Evolutionary conservation across 164 flowering plant genomes (phyloP).

Genomic region (Echeveria elegans): DNA sequence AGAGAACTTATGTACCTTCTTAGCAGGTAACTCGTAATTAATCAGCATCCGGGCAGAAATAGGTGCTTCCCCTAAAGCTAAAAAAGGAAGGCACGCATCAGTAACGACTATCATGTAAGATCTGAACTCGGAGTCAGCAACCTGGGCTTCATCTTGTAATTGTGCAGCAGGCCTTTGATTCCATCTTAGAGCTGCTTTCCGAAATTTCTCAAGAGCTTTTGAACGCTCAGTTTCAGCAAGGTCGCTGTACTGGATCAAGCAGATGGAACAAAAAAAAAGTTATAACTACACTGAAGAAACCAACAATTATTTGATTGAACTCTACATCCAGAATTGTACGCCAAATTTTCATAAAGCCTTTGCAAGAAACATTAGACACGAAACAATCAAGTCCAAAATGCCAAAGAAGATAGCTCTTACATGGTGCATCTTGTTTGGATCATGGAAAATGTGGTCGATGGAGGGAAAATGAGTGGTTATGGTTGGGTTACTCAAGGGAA

Average conservation of each 20-base stretch:
- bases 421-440: no score
- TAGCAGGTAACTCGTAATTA: constrained; percentile 78
- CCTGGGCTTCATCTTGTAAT: constrained; percentile 27
- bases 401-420: no score
- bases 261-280: no score
- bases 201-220: constrained; percentile 44
- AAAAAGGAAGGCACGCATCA: constrained; percentile 82
- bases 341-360: no score
- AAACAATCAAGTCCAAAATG: no score
- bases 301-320: no score
- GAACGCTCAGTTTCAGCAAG: constrained; percentile 60
- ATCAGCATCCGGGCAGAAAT: constrained; percentile 66
- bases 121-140: constrained; percentile 33
- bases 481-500: no score
- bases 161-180: constrained; percentile 26
- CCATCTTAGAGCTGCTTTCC: constrained; percentile 49
- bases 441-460: no score
- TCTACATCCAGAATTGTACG: no score
- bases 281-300: no score
- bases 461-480: no score
- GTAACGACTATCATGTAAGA: constrained; percentile 70
- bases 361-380: no score
- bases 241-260: constrained; percentile 65
- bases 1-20: constrained; percentile 45
- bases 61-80: constrained; percentile 64